Conservation (phyloP, 2,329 filamentous ascomycete genomes). For the Colletotrichum ledebouriae region DNA sequence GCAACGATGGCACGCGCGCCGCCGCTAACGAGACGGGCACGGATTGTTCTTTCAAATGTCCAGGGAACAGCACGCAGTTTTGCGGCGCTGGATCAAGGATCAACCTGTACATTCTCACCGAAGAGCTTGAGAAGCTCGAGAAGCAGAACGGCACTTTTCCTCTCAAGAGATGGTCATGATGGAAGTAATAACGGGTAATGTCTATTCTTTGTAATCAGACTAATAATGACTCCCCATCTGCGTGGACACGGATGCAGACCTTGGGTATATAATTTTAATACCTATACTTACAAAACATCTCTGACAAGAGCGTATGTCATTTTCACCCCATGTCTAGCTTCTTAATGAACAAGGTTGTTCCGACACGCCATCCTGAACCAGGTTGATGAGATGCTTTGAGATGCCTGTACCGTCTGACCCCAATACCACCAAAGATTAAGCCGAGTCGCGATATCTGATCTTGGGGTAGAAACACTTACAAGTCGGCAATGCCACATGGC, state of each 20-base stretch:
- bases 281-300: not conserved
- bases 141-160: slow-evolving; percentile 16
- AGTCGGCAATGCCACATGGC: not conserved
- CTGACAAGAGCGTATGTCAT: too few relatives aligned
- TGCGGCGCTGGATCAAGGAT: slow-evolving; percentile 47
- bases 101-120: slow-evolving; percentile 49
- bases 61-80: slow-evolving; percentile 37
- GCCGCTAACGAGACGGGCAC: slow-evolving; percentile 38
- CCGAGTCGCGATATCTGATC: too few relatives aligned
- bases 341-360: too few relatives aligned
- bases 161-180: slow-evolving; percentile 4
- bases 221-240: not conserved
- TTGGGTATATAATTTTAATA: slow-evolving; percentile 13
- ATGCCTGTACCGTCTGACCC: too few relatives aligned
- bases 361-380: too few relatives aligned
- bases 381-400: too few relatives aligned
- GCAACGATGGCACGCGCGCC: slow-evolving; percentile 35
- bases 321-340: too few relatives aligned
- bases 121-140: slow-evolving; percentile 17
- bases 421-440: too few relatives aligned
- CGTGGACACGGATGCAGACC: slow-evolving; percentile 17
- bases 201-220: slow-evolving; percentile 18
- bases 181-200: not conserved
- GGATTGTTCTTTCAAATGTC: slow-evolving; percentile 42
- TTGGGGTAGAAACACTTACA: too few relatives aligned